Evolutionary conservation across 1,139 yeast genomes (phyloP).

Genomic region (Blastobotrys arbuscula): DNA sequence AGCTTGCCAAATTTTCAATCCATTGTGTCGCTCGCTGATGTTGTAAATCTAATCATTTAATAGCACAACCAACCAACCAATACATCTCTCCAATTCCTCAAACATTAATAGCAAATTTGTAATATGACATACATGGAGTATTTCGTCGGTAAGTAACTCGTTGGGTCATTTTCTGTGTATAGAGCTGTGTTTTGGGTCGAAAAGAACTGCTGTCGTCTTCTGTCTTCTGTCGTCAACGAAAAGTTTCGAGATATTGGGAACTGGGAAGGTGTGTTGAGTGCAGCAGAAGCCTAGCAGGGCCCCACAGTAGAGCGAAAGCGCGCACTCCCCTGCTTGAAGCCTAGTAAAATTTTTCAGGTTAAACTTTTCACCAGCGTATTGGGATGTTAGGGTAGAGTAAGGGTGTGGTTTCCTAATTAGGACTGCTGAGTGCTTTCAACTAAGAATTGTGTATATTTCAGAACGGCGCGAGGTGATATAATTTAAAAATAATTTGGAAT

Average conservation of each 20-base stretch:
- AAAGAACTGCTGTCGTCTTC: conserved; percentile 93
- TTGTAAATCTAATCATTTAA: too few species aligned
- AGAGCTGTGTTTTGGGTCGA: conserved; percentile 63
- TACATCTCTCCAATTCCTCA: conserved; percentile 5
- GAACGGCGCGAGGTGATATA: too few species aligned
- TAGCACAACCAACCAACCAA: neutral
- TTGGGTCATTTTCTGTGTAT: conserved; percentile 53
- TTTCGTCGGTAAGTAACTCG: conserved; percentile 80
- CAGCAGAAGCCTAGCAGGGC: neutral
- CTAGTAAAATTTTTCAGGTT: neutral
- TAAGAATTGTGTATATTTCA: neutral
- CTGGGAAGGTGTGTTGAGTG: conserved; percentile 1
- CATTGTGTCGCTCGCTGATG: too few species aligned
- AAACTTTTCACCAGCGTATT: neutral
- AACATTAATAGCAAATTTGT: conserved; percentile 13
- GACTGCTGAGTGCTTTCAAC: neutral
- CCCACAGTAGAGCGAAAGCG: neutral
- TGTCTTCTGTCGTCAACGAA: conserved; percentile 44
- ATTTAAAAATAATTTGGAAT: too few species aligned
- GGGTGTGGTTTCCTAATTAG: neutral
- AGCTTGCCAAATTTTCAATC: too few species aligned
- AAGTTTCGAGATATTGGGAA: neutral
- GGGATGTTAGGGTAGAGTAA: neutral
- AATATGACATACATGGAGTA: conserved; percentile 76
- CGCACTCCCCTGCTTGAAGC: neutral